phyloP scores from a whole-genome alignment of 768 basidiomycete genomes.

The Coprinopsis strossmayeri region DNA sequence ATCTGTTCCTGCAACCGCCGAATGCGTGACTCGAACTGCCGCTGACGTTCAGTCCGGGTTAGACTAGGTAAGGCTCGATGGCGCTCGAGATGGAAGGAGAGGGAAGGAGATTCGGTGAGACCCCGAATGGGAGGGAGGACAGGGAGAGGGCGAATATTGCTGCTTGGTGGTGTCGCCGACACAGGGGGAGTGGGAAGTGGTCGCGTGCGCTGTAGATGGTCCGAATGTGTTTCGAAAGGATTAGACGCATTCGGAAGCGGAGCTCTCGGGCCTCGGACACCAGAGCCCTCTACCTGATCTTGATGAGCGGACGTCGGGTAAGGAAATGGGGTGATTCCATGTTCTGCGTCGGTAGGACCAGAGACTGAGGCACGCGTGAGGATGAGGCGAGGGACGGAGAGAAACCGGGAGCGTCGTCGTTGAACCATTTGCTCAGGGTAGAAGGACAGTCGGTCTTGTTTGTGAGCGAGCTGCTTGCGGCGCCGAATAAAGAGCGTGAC shows the following conservation, averaged over 20 bases:
- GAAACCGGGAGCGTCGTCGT: not conserved
- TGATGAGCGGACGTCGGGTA: no score
- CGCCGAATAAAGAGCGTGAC: not conserved
- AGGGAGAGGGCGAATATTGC: not conserved
- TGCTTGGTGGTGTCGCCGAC: not conserved
- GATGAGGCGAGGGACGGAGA: not conserved
- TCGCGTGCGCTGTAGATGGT: no score
- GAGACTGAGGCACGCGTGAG: not conserved
- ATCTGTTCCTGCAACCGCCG: not conserved
- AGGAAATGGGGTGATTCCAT: no score
- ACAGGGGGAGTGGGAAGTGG: not conserved
- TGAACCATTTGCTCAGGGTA: constrained; percentile 6
- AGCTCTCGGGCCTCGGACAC: no score
- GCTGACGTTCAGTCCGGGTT: constrained; percentile 3
- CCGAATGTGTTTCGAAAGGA: no score
- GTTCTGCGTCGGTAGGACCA: no score
- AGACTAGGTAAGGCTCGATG: no score
- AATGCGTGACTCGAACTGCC: not conserved
- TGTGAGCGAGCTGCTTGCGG: not conserved
- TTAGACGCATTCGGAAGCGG: no score
- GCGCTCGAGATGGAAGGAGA: no score
- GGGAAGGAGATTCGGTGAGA: no score
- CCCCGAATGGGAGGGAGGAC: not conserved
- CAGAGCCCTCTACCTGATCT: no score
- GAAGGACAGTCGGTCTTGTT: constrained; percentile 1